These are phyloP conservation scores for Kwoniella sp. DNA, from an alignment of 768 basidiomycete genomes.

Conservation along the genomic window DNA sequence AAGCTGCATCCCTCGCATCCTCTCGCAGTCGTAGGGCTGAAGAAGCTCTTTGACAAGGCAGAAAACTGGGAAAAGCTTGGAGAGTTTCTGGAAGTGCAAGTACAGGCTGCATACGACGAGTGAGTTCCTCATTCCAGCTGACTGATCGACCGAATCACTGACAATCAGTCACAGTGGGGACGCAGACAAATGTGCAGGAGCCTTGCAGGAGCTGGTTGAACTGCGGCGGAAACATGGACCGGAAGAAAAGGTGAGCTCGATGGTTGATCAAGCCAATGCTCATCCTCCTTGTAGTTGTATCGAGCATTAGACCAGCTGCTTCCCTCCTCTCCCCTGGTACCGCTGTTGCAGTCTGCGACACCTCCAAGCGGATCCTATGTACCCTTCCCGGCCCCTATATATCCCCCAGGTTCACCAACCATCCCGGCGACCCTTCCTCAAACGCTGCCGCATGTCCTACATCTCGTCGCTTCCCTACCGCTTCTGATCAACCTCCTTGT, in stretches of 20 bases:
- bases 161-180: conserved; percentile 59
- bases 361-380: conserved; percentile 54
- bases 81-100: conserved; percentile 55
- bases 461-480: conserved; percentile 64
- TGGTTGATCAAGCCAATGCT: not conserved
- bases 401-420: conserved; percentile 32
- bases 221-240: conserved; percentile 62
- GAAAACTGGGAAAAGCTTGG: conserved; percentile 28
- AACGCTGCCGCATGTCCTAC: conserved; percentile 55
- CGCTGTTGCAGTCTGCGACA: conserved; percentile 64
- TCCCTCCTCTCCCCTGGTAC: conserved; percentile 65
- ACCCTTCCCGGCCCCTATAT: conserved; percentile 35
- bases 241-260: conserved; percentile 56
- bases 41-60: conserved; percentile 41
- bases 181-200: conserved; percentile 71
- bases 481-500: conserved; percentile 67
- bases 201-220: conserved; percentile 70
- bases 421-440: conserved; percentile 66
- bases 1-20: conserved; percentile 63
- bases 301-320: conserved; percentile 66
- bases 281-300: conserved; percentile 56
- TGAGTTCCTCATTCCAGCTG: too few species aligned
- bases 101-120: conserved; percentile 60
- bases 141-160: not conserved
- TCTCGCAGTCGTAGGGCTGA: conserved; percentile 58